Evolutionary conservation across 2,329 filamentous ascomycete genomes (phyloP), one percentile per base, ranked within the genome.

Genomic region (Paecilomyces sp.): DNA sequence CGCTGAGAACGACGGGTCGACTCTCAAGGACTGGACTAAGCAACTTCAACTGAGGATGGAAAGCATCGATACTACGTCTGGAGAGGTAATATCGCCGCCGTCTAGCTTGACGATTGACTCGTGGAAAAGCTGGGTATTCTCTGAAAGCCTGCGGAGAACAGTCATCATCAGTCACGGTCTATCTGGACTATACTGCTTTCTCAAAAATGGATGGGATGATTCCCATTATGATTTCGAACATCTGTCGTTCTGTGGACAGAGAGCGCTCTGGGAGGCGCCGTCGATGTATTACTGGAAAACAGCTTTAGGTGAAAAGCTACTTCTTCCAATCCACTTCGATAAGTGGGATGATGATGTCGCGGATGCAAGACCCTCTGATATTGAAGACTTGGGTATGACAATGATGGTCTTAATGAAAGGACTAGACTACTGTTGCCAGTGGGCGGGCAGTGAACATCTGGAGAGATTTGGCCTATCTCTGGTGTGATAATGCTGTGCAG

Each of bases 1-100:
- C 3, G 79, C 77, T 33, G 79, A 71, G 77, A 58, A 65, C 58
- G 55, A 68, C 64, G 28, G 67, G 70, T 3, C 63, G 57, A 13
- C 62, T 3, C 55, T 62, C 13, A 28, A 36, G 25, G 33, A 55
- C n/a, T 58, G 57, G 57, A 58, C 52, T 11, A 34, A 36, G 18
- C 57, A 55, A 41, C 36, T 58, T 13, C 34, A 58, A 34, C n/a
- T 51, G 8, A 2, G n/a, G 2, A 13, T n/a, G 34, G 31, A 25
- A 47, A 24, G 15, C 13, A 33, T 53, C 24, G 41, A 36, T 30
- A 47, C 24, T 13, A 53, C 30, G 57, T n/a, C 24, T 15, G 22
- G 18, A 51, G 36, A 41, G 36, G n/a, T 41, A 41, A 41, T 2
- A n/a, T 41, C 36, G 1, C 36, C 36, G 0, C 13, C 36, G 7